Percentiles rank a stretch among this genome's conserved stretches.
phyloP scores from a whole-genome alignment of 345 rosid genomes.

The Eucalyptus brandiana region DNA sequence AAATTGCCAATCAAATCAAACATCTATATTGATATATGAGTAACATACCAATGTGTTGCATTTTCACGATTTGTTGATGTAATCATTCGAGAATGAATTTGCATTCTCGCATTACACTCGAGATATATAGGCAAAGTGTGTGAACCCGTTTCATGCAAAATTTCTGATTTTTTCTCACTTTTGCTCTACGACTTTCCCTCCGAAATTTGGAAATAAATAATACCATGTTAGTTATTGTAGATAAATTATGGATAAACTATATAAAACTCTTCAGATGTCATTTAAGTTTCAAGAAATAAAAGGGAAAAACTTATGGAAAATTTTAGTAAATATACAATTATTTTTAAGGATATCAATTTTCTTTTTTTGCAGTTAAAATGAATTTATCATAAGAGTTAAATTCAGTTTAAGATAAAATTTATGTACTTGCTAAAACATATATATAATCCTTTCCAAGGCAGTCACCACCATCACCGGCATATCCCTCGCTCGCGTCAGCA shows the following conservation, averaged over 20 bases:
- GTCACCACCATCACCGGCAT: background rate
- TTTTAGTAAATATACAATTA: background rate
- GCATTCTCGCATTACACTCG: background rate
- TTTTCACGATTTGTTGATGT: background rate
- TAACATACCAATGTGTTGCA: rapidly evolving
- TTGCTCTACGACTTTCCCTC: rapidly evolving
- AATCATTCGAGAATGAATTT: background rate
- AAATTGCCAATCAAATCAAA: background rate
- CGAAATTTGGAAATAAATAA: background rate
- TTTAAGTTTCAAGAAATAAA: background rate
- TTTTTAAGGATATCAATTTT: background rate
- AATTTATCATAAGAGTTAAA: background rate
- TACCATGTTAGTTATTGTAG: background rate
- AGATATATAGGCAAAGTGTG: background rate
- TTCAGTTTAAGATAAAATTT: background rate
- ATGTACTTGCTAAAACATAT: background rate
- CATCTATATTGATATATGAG: background rate
- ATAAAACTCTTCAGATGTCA: background rate
- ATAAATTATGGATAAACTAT: background rate
- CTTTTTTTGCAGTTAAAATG: background rate
- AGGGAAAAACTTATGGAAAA: background rate
- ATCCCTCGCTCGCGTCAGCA: background rate
- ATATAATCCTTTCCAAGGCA: background rate
- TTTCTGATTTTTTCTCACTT: background rate
- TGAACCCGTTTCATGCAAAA: background rate